phyloP scores from a whole-genome alignment of 805 yeast species.

The Sugiyamaella lignohabitans region DNA sequence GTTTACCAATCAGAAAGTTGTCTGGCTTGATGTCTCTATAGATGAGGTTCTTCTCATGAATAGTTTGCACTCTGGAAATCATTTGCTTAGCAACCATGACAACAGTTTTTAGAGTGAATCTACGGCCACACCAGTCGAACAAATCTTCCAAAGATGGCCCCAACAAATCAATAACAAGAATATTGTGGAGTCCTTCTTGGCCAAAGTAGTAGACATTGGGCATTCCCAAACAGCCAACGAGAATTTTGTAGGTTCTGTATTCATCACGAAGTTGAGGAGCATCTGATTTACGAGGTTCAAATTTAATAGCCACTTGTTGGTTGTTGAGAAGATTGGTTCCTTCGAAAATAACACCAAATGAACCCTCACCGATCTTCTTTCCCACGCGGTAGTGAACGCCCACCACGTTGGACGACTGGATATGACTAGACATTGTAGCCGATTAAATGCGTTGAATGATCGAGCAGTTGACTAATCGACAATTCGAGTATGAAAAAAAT shows the following conservation, averaged over 20 bases:
- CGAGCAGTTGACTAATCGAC: too few species aligned
- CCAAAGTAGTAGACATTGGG: slow-evolving; percentile 98
- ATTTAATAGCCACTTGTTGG: slow-evolving; percentile 91
- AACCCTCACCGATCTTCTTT: slow-evolving; percentile 96
- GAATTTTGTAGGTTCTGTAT: slow-evolving; percentile 86
- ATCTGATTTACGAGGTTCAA: slow-evolving; percentile 90
- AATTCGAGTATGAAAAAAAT: too few species aligned
- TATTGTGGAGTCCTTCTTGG: slow-evolving; percentile 95
- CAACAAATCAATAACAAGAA: slow-evolving; percentile 84
- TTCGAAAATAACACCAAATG: slow-evolving; percentile 95
- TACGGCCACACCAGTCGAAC: slow-evolving; percentile 97
- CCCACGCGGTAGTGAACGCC: slow-evolving; percentile 97
- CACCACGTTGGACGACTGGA: slow-evolving; percentile 55
- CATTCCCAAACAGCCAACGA: slow-evolving; percentile 75
- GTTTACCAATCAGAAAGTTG: slow-evolving; percentile 89
- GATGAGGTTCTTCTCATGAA: slow-evolving; percentile 85
- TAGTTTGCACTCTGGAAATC: slow-evolving; percentile 77
- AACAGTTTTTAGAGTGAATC: slow-evolving; percentile 80
- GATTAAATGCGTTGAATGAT: too few species aligned
- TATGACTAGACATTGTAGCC: slow-evolving; percentile 18
- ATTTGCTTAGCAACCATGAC: slow-evolving; percentile 93
- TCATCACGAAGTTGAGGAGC: slow-evolving; percentile 97
- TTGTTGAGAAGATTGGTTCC: slow-evolving; percentile 90
- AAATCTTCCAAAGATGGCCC: slow-evolving; percentile 96
- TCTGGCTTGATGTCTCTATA: slow-evolving; percentile 98